Evolutionary conservation across 23 red algal genomes (phyloP), one percentile per base, ranked within the genome.

Genomic region (Gracilaria domingensis): DNA sequence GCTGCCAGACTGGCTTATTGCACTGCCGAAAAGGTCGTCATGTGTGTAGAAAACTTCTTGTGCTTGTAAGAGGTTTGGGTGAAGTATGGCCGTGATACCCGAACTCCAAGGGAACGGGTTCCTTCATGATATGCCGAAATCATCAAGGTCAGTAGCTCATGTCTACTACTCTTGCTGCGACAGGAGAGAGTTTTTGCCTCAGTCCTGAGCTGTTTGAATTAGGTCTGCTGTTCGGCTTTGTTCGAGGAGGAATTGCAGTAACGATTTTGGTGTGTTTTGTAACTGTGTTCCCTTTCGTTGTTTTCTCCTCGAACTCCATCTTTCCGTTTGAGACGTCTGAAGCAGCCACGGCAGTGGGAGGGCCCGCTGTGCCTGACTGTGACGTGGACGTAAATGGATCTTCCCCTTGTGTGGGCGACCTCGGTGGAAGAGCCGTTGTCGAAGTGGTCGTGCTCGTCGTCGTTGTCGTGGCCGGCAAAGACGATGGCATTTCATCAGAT

Each of bases 241-340:
- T 48, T 37, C 72, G 38, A 5, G 72, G 72, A 77, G 72, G 72
- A 77, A 77, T 30, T 29, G 72, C 72, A 8, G 72, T 77, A 20
- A 77, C 38, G 20, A 77, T 34, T 69, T 69, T 69, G 30, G 33
- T 32, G 30, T 69, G 64, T 18, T 69, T 69, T 13, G 64, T 20
- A 38, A 9, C 32, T 24, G 36, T 69, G 33, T 69, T 32, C 8
- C 28, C 64, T 20, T 36, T 69, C 14, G 64, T 36, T 37, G 28
- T 69, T 18, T 30, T 26, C 17, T 5, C 7, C 38, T 69, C 64
- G 26, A 69, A 69, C 9, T 69, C 64, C 25, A 17, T 42, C 42
- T 77, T 37, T 50, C 28, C 40, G 21, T 17, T 13, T 0, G 72
- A 17, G 38, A 29, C 40, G 3, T 30, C 72, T 28, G 72, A 51